phyloP scores from a whole-genome alignment of 2,329 filamentous ascomycete species.

The Aspergillus tamarii region DNA sequence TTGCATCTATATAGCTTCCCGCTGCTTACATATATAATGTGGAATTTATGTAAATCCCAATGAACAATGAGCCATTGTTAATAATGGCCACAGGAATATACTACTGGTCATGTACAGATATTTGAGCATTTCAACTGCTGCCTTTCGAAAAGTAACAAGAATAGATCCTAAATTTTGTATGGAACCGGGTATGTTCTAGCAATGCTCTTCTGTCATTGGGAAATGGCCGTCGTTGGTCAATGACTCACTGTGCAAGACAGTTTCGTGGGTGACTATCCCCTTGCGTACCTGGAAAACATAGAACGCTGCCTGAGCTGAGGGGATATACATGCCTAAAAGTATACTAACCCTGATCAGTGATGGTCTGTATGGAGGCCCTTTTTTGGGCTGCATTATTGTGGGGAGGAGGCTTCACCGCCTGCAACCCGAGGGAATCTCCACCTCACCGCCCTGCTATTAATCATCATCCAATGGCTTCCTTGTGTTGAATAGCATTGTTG shows the following conservation, averaged over 20 bases:
- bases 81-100: not conserved
- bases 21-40: no score
- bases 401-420: not conserved
- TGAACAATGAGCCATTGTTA: not conserved
- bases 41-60: not conserved
- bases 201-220: no score
- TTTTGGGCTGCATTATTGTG: not conserved
- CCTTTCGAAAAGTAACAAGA: not conserved
- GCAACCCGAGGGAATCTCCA: not conserved
- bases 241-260: not conserved
- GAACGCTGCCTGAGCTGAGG: not conserved
- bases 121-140: not conserved
- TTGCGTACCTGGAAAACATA: not conserved
- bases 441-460: slow-evolving; percentile 1
- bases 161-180: not conserved
- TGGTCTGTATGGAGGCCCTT: not conserved
- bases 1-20: no score
- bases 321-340: not conserved
- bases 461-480: not conserved
- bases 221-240: not conserved
- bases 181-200: not conserved
- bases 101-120: not conserved
- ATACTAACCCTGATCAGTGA: not conserved
- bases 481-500: not conserved
- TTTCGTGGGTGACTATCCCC: not conserved